Percentiles rank a stretch among this genome's conserved stretches.
These are phyloP conservation scores for Penicillium thymicola DNA, from an alignment of 2,329 filamentous ascomycete species.

Conservation along the genomic window DNA sequence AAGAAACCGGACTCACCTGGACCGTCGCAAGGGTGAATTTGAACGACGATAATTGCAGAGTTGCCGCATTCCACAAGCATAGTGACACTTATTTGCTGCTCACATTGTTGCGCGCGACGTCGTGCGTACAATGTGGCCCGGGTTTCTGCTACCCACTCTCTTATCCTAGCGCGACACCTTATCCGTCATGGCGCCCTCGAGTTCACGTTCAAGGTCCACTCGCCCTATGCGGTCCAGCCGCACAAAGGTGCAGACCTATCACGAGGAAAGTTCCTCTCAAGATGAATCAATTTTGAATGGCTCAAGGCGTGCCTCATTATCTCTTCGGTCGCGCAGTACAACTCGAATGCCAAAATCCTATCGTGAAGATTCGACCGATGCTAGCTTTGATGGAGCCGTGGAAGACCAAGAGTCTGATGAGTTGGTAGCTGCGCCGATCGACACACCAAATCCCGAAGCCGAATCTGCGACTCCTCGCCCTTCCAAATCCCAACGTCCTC, in stretches of 20 bases:
- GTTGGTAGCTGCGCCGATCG: conserved; percentile 10
- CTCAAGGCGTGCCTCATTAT: conserved; percentile 22
- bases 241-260: conserved; percentile 36
- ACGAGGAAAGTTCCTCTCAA: conserved; percentile 37
- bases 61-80: too few relatives aligned
- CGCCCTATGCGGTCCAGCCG: conserved; percentile 38
- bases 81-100: background rate
- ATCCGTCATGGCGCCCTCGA: conserved; percentile 31
- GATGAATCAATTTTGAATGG: conserved; percentile 19
- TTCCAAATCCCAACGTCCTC: conserved; percentile 5
- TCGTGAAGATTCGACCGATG: conserved; percentile 37
- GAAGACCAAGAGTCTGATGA: conserved; percentile 12
- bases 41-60: background rate
- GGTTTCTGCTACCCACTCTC: background rate
- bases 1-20: background rate
- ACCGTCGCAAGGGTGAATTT: background rate
- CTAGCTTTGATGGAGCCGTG: conserved; percentile 16
- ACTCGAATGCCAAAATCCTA: conserved; percentile 29
- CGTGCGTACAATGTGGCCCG: conserved; percentile 9
- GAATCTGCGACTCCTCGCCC: conserved; percentile 8
- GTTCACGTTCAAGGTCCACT: conserved; percentile 22
- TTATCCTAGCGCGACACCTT: conserved; percentile 10
- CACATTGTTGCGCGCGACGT: background rate
- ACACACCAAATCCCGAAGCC: background rate
- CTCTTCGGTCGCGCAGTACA: conserved; percentile 32